Evolutionary conservation across 2,329 filamentous ascomycete species (phyloP), one percentile per base, ranked within the genome.

Genomic region (Bipolaris sorokiniana): DNA sequence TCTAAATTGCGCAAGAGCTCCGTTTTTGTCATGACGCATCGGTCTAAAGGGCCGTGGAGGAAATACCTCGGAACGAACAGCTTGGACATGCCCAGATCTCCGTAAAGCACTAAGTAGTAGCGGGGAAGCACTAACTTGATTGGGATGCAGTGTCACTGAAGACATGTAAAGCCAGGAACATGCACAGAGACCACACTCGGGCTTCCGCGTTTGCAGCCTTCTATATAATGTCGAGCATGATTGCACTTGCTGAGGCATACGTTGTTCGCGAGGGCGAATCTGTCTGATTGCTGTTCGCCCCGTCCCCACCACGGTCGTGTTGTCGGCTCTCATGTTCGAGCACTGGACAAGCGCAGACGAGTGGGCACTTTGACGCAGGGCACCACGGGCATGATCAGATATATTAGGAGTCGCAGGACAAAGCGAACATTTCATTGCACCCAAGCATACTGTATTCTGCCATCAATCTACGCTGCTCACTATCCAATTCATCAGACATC

Each of bases 31-130:
- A 38, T 34, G 50, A 40, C 38, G 33, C n/a, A 40, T 57, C 54
- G 54, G 54, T 34, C 54, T 37, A 57, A 57, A 40, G 54, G 54
- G 47, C 44, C 33, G 36, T n/a, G 28, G 37, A 37, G 40, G 16
- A 23, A 51, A 48, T 45, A 57, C 54, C 54, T 57, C 54, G 54
- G 54, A 37, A 53, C 31, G 38, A 53, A 38, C 48, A 33, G 50
- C 37, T 48, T 44, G 42, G 54, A 22, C 37, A 48, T 37, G 33
- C 37, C 54, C 41, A 40, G 37, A 45, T 51, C 54, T 44, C 54
- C 54, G 50, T 50, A 57, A 49, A 18, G 50, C 54, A 46, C 54
- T 54, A 31, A 11, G 3, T 31, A 13, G 28, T 13, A 57, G 54
- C 38, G 50, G 50, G 50, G 45, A 28, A 20, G 26, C 20, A 18